Evolutionary conservation across 208 protist genomes (phyloP).

Genomic region (Trypanosoma caninum): DNA sequence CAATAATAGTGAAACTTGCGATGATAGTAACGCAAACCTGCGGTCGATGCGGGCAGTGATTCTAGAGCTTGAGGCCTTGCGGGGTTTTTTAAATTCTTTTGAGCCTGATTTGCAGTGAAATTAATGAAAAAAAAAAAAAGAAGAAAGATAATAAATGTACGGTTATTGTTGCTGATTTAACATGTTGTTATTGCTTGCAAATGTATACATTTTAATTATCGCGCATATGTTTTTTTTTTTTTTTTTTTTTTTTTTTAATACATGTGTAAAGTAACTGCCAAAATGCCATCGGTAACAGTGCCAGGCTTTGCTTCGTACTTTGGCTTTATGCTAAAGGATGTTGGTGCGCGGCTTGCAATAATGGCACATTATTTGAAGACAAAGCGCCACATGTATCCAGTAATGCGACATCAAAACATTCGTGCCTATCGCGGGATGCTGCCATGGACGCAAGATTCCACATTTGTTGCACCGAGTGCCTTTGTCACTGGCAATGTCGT

Average conservation of each 20-base stretch:
- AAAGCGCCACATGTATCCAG: constrained; percentile 71
- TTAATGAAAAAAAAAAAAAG: not conserved
- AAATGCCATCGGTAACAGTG: constrained; percentile 58
- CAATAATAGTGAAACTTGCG: not conserved
- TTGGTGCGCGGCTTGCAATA: constrained; percentile 56
- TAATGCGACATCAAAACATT: constrained; percentile 85
- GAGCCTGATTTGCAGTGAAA: no score
- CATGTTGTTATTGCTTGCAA: not conserved
- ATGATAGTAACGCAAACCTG: not conserved
- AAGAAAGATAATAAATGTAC: not conserved
- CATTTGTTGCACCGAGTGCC: constrained; percentile 89
- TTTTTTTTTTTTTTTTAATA: constrained; percentile 1
- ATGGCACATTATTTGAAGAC: constrained; percentile 67
- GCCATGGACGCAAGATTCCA: constrained; percentile 72
- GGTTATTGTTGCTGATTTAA: not conserved
- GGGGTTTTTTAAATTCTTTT: constrained; percentile 9
- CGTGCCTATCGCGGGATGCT: constrained; percentile 84
- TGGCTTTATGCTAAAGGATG: constrained; percentile 86
- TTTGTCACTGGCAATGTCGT: constrained; percentile 82
- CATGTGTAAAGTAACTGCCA: constrained; percentile 21
- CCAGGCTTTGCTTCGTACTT: constrained; percentile 70
- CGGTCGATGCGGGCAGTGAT: not conserved
- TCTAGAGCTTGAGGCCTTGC: not conserved
- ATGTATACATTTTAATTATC: not conserved
- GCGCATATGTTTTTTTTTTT: constrained; percentile 14